Conservation (phyloP, 164 flowering plant genomes). For the Annona cherimola region DNA sequence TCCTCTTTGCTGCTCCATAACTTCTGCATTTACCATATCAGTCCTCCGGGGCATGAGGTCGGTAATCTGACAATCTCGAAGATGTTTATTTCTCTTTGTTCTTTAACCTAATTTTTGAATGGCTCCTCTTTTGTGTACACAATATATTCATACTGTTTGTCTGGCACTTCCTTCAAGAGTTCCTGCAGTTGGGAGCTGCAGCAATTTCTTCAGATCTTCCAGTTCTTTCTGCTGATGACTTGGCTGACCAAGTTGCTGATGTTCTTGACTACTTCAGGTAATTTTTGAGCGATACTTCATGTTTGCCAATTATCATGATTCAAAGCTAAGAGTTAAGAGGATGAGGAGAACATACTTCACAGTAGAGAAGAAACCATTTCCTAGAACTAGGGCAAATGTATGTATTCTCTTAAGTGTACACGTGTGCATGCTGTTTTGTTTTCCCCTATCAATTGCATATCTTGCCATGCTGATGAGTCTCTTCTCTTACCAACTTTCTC, state of each 20-base stretch:
- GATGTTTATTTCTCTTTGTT: background rate
- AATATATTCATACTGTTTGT: conserved; percentile 15
- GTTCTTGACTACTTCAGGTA: conserved; percentile 84
- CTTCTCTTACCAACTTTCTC: conserved; percentile 1
- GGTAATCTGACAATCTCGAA: conserved; percentile 20
- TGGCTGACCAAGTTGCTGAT: conserved; percentile 64
- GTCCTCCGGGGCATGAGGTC: conserved; percentile 94
- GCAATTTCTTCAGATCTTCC: conserved; percentile 39
- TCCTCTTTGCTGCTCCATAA: conserved; percentile 78
- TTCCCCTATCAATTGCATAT: background rate
- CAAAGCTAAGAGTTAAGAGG: background rate
- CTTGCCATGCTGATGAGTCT: background rate
- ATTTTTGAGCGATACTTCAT: background rate
- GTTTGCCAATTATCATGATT: background rate
- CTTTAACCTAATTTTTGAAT: background rate
- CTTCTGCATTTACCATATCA: conserved; percentile 81
- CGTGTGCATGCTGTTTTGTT: background rate
- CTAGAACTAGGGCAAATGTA: background rate
- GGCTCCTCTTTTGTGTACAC: background rate
- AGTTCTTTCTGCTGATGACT: conserved; percentile 50
- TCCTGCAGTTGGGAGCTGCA: conserved; percentile 70
- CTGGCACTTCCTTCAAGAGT: conserved; percentile 28
- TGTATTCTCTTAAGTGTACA: background rate
- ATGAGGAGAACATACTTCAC: background rate
- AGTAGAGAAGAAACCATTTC: background rate